These are phyloP conservation scores for Mortierella sp. DNA, from an alignment of 371 early-diverging fungal species.

Conservation along the genomic window DNA sequence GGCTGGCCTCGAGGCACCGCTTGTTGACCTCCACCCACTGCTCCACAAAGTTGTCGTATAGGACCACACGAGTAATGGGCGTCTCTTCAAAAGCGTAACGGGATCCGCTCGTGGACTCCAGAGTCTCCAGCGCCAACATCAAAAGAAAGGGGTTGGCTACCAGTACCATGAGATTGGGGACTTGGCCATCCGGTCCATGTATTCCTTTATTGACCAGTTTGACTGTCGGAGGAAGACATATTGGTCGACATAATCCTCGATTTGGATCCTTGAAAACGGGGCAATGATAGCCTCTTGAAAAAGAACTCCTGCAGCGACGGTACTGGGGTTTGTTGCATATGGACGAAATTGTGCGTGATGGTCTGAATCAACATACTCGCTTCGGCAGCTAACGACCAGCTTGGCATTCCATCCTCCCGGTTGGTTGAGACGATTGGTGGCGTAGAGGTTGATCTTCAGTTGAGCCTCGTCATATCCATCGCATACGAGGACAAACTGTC, in stretches of 20 bases:
- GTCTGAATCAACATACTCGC: neutral
- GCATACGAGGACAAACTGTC: slow-evolving; percentile 15
- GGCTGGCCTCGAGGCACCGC: neutral
- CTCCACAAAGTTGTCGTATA: slow-evolving; percentile 13
- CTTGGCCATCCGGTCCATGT: neutral
- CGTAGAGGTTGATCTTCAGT: neutral
- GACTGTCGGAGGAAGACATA: neutral
- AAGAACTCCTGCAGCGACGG: neutral
- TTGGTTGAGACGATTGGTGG: slow-evolving; percentile 7
- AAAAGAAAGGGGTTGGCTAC: slow-evolving; percentile 20
- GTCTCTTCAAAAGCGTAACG: neutral
- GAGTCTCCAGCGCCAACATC: neutral
- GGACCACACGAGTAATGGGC: neutral
- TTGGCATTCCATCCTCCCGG: neutral
- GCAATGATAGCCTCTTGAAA: neutral
- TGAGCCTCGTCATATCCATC: slow-evolving; percentile 26
- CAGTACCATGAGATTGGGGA: slow-evolving; percentile 14
- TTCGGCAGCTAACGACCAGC: slow-evolving; percentile 17
- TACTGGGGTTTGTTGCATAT: too few species aligned
- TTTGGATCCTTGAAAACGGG: slow-evolving; percentile 4
- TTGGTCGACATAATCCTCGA: slow-evolving; percentile 14
- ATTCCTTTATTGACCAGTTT: neutral
- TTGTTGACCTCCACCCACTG: slow-evolving; percentile 1
- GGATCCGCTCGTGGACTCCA: neutral
- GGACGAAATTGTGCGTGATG: slow-evolving; percentile 10